A percentile compares a stretch with the other conserved stretches of the same genome.
Conservation (phyloP, 2,329 filamentous ascomycete genomes). For the Aspergillus awamori region DNA sequence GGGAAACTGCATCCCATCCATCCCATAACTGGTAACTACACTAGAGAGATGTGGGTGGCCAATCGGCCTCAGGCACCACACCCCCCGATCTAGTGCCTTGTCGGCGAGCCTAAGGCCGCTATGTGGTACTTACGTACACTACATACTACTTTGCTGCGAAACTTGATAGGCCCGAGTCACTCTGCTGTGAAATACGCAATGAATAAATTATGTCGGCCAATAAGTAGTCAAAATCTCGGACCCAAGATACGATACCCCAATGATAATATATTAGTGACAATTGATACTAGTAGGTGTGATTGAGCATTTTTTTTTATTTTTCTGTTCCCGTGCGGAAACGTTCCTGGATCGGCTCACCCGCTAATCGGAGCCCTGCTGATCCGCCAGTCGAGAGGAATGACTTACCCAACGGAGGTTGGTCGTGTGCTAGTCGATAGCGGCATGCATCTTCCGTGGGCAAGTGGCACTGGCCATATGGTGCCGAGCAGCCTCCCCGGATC, state of each 20-base stretch:
- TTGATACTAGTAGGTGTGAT: not conserved
- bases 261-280: not conserved
- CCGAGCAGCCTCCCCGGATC: not conserved
- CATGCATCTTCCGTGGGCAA: conserved; percentile 3
- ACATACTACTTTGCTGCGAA: not conserved
- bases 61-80: not conserved
- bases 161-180: not conserved
- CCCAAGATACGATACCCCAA: not conserved
- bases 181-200: not conserved
- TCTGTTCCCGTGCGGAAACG: conserved; percentile 17
- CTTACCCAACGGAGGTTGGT: conserved; percentile 16
- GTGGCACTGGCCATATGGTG: not conserved
- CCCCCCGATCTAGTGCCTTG: not conserved
- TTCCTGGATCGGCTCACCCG: conserved; percentile 25
- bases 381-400: conserved; percentile 19
- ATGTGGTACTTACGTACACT: not conserved
- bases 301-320: conserved; percentile 2
- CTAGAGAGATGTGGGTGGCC: not conserved
- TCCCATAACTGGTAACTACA: too few species aligned
- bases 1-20: conserved; percentile 13
- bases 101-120: not conserved
- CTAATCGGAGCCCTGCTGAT: conserved; percentile 23
- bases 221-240: too few species aligned
- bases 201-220: too few species aligned
- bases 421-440: conserved; percentile 7